A percentile compares a stretch with the other conserved stretches of the same genome.
Conservation (phyloP, 2,329 filamentous ascomycete genomes). For the Lachnellula occidentalis region DNA sequence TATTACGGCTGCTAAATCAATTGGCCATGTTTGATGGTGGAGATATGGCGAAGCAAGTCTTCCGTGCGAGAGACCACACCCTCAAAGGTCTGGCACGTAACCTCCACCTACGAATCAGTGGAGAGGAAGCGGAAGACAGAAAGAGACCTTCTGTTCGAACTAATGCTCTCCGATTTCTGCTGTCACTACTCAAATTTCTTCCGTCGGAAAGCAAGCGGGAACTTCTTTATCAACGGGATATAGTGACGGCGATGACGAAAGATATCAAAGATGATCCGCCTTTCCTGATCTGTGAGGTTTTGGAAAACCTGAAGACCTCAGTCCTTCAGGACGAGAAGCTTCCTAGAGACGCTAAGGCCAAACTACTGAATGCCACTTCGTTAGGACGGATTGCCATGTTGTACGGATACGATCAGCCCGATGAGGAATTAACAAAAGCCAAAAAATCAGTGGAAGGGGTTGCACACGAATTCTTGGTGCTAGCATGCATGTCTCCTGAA, state of each 20-base stretch:
- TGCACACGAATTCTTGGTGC: conserved; percentile 69
- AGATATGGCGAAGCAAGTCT: conserved; percentile 68
- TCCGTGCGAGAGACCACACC: conserved; percentile 70
- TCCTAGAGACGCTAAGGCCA: conserved; percentile 66
- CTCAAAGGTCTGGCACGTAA: conserved; percentile 78
- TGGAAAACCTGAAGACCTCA: conserved; percentile 63
- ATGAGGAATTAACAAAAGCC: conserved; percentile 40
- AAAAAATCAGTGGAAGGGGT: conserved; percentile 57
- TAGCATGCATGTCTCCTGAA: conserved; percentile 66
- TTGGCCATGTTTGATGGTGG: conserved; percentile 84
- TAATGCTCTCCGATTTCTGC: conserved; percentile 74
- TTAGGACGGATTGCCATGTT: conserved; percentile 67
- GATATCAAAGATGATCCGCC: conserved; percentile 73
- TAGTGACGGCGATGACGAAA: conserved; percentile 67
- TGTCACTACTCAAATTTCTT: conserved; percentile 74
- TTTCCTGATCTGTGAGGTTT: conserved; percentile 66
- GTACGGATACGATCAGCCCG: conserved; percentile 53
- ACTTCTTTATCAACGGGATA: conserved; percentile 67
- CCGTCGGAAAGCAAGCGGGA: conserved; percentile 74
- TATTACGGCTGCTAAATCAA: conserved; percentile 78
- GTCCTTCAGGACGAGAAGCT: conserved; percentile 73
- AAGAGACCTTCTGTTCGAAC: conserved; percentile 75
- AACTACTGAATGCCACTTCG: conserved; percentile 68
- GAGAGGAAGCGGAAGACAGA: conserved; percentile 56
- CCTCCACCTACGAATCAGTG: conserved; percentile 61